A percentile compares a stretch with the other conserved stretches of the same genome.
phyloP scores from a whole-genome alignment of 2,329 filamentous ascomycete species.

The Diaporthe amygdali region DNA sequence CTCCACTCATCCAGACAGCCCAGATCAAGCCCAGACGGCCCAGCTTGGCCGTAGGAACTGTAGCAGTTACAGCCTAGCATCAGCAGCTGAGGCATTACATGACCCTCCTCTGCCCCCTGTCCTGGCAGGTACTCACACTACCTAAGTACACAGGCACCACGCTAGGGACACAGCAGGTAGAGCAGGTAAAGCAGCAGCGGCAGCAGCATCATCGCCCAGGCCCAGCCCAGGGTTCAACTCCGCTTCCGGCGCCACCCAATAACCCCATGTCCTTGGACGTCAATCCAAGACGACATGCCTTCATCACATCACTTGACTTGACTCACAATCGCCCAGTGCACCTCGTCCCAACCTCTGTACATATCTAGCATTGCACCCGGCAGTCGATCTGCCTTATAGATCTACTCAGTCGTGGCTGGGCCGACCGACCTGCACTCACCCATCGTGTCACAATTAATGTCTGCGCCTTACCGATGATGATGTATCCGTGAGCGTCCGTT shows the following conservation, averaged over 20 bases:
- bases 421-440: background rate
- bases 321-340: background rate
- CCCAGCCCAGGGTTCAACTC: slow-evolving; percentile 5
- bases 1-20: too few species aligned
- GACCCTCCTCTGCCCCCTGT: too few species aligned
- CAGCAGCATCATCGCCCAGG: slow-evolving; percentile 2
- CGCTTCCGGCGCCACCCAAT: slow-evolving; percentile 14
- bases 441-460: background rate
- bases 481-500: background rate
- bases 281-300: slow-evolving; percentile 1
- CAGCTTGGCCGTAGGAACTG: background rate
- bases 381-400: background rate
- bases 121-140: too few species aligned
- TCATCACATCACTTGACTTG: slow-evolving; percentile 6
- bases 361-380: background rate
- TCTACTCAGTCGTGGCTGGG: background rate
- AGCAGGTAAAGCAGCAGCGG: background rate
- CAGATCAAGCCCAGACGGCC: background rate
- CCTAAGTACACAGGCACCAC: too few species aligned
- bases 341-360: background rate
- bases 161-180: background rate
- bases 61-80: background rate
- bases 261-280: background rate
- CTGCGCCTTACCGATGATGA: background rate
- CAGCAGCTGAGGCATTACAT: background rate